Evolutionary conservation across 208 protist genomes (phyloP).

Genomic region (Phytomonas francai): DNA sequence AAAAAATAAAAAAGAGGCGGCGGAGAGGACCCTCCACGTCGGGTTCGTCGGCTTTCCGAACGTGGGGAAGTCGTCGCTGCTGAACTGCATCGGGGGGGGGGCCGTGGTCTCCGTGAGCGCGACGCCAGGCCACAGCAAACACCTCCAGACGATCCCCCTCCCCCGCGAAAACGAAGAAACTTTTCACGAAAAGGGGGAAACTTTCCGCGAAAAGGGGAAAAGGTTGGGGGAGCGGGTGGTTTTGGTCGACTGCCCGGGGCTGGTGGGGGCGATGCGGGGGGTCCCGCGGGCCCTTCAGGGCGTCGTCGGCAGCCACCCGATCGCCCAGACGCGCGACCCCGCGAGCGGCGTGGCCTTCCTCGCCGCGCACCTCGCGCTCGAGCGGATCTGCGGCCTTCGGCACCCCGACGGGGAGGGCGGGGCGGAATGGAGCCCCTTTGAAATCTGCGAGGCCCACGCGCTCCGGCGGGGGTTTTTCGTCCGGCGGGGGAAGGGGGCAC

Average conservation of each 20-base stretch:
- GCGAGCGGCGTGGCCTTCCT: slow-evolving; percentile 89
- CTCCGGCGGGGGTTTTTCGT: slow-evolving; percentile 83
- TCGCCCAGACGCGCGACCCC: slow-evolving; percentile 95
- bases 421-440: slow-evolving; percentile 72
- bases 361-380: slow-evolving; percentile 85
- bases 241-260: slow-evolving; percentile 93
- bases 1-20: slow-evolving; percentile 10
- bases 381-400: slow-evolving; percentile 84
- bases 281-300: slow-evolving; percentile 86
- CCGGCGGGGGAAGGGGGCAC: slow-evolving; percentile 71
- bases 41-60: slow-evolving; percentile 89
- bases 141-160: slow-evolving; percentile 94
- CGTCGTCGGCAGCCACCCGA: slow-evolving; percentile 92
- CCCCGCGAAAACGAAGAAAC: too few species aligned
- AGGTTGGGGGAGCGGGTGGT: slow-evolving; percentile 68
- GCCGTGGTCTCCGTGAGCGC: slow-evolving; percentile 93
- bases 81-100: slow-evolving; percentile 94
- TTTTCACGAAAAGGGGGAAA: too few species aligned
- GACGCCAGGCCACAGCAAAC: slow-evolving; percentile 96
- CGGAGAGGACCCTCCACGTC: slow-evolving; percentile 48
- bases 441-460: slow-evolving; percentile 91
- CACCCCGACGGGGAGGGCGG: slow-evolving; percentile 37
- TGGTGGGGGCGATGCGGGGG: slow-evolving; percentile 87
- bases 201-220: too few species aligned
- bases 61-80: slow-evolving; percentile 94